Evolutionary conservation across 371 early-diverging fungal genomes (phyloP), one percentile per base, ranked within the genome.

Genomic region (Mucor irregularis): DNA sequence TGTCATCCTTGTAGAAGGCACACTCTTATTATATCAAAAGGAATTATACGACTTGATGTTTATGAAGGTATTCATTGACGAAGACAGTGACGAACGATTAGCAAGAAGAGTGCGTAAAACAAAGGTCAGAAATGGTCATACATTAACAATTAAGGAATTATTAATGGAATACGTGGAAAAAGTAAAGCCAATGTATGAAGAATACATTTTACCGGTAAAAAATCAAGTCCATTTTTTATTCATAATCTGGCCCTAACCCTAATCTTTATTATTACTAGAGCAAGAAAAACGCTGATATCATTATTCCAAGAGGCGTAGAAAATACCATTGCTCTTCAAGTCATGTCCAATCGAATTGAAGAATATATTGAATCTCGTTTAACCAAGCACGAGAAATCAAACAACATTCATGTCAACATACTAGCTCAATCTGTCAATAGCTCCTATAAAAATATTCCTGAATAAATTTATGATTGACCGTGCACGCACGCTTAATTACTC

Each of bases 141-240:
- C 54, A 1, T 58, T 80, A 50, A 54, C 75, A 3, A 66, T 80
- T 25, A 80, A 84, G 29, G 65, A 78, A 17, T 73, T 90, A 11
- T 67, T 94, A 31, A 74, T 80, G 19, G 74, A 82, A 40, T 94
- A 93, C 58, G 74, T 90, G 29, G 77, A 77, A n/a, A 84, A 80
- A 60, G 90, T 90, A 10, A 94, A 94, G 71, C 93, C 93, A 5
- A 74, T 84, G 60, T 93, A 90, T 62, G 93, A 93, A 54, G 91
- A 93, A 43, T 94, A 88, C 66, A 82, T 94, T 40, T 74, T 81
- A 58, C 93, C 94, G 16, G 85, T 84, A 74, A 62, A 74, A 59
- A 30, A 7, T 4, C 33, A 4, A 0, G 3, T 31, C 1, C 25
- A 37, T 9, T 4, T 47, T 40, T 44, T 33, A 22, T 39, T 19